Base-by-base conservation (phyloP, 1,284 basidiomycete species). In the Mycocalia duriaeana region DNA sequence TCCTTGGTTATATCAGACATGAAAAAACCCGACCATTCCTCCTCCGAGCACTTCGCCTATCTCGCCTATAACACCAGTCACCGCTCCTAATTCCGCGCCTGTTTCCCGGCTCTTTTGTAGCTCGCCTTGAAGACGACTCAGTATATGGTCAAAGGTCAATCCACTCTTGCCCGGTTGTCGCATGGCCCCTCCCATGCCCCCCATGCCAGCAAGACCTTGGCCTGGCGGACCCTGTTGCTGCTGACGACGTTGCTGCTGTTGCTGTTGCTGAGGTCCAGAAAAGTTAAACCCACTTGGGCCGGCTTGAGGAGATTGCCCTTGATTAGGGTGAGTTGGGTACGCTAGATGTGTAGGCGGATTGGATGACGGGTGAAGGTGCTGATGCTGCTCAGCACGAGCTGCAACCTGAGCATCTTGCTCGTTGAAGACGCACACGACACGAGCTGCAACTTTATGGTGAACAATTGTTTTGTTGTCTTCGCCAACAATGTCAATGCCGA, bases 391-490 rank as follows among this genome's bases (percentile, higher is more conserved):
- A 37, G 77, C 75, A 41, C 83, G 78, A 13, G 81, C 76, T 35
- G 84, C 84, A 39, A 80, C 74, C 51, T 81, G 78, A 1, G 82
- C 86, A 60, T 99, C 95, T 49, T 94, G 90, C 34, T 91, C 85
- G 0, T 77, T 83, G 59, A 95, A 84, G 7, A 96, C 84, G 55
- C 94, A 91, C 50, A 93, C 82, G 25, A 94, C 92, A 37, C 91
- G 90, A 11, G 94, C 93, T 8, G 95, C 91, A 34, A 99, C 96
- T 66, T 98, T 98, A 73, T 98, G 94, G 68, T 99, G 95, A 42
- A 99, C 87, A 53, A 97, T 94, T 0, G 93, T 94, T 69, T 94
- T 93, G 76, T 96, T 97, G 72, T 99, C 96, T 62, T 99, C 95
- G 51, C 92, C 92, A 48, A 97, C 90, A 53, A 99, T 99, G 70